phyloP scores from a whole-genome alignment of 2,329 filamentous ascomycete species.

The Clonostachys byssicola region DNA sequence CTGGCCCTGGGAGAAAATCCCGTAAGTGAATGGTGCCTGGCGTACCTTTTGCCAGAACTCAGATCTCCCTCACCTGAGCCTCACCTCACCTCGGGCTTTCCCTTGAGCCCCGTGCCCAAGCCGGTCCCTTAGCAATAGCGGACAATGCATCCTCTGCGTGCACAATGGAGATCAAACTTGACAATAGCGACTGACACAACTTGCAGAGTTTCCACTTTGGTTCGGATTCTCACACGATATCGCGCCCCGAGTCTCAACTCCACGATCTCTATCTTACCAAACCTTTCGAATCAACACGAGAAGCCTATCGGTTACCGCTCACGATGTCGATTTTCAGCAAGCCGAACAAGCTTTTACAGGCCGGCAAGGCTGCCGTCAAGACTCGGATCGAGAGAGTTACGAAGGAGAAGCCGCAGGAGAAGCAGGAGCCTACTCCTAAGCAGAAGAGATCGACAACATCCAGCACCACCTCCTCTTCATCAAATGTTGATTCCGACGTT shows the following conservation, averaged over 20 bases:
- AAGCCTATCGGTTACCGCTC: slow-evolving; percentile 43
- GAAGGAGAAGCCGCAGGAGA: not conserved
- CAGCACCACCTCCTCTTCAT: slow-evolving; percentile 27
- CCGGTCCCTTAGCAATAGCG: too few species aligned
- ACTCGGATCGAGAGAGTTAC: not conserved
- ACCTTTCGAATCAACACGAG: slow-evolving; percentile 39
- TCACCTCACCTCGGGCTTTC: too few species aligned
- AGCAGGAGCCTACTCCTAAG: slow-evolving; percentile 8
- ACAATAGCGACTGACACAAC: not conserved
- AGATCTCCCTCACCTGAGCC: slow-evolving; percentile 4
- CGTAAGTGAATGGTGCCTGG: slow-evolving; percentile 37
- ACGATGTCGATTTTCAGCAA: slow-evolving; percentile 44
- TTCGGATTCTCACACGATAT: slow-evolving; percentile 41
- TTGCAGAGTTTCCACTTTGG: slow-evolving; percentile 50
- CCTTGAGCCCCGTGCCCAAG: too few species aligned
- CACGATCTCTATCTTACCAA: slow-evolving; percentile 55
- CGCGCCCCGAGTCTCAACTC: slow-evolving; percentile 36
- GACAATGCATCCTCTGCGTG: not conserved
- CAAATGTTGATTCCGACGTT: slow-evolving; percentile 43
- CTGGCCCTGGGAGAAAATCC: slow-evolving; percentile 54
- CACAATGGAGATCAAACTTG: not conserved
- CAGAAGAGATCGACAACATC: slow-evolving; percentile 13
- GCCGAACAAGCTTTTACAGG: slow-evolving; percentile 1
- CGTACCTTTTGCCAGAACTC: not conserved
- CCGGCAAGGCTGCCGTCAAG: not conserved